These are phyloP conservation scores for Rauvolfia tetraphylla DNA, from an alignment of 257 asterid genomes.

Conservation along the genomic window DNA sequence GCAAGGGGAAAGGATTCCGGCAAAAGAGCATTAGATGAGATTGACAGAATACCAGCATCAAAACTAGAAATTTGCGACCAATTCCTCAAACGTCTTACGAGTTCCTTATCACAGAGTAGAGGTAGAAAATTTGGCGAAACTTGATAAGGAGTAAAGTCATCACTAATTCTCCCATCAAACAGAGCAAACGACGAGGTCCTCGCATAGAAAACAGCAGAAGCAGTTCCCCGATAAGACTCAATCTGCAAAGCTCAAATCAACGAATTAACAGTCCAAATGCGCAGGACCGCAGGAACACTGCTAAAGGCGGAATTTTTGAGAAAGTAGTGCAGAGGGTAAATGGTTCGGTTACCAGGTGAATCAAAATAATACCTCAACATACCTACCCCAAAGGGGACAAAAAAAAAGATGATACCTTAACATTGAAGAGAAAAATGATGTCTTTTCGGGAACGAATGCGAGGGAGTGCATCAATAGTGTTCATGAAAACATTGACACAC, in stretches of 20 bases:
- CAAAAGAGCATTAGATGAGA: not conserved
- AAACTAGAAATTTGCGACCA: slow-evolving; percentile 7
- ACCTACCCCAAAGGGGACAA: no score
- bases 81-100: slow-evolving; percentile 14
- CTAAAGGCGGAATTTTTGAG: no score
- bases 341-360: not conserved
- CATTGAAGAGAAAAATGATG: slow-evolving; percentile 14
- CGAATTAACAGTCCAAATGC: not conserved
- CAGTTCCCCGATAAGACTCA: not conserved
- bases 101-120: not conserved
- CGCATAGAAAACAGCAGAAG: slow-evolving; percentile 11
- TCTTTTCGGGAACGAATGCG: slow-evolving; percentile 13
- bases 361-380: no score
- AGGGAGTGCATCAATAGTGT: slow-evolving; percentile 8
- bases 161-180: slow-evolving; percentile 8
- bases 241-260: not conserved
- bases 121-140: slow-evolving; percentile 3
- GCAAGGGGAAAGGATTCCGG: not conserved
- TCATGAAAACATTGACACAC: slow-evolving; percentile 7
- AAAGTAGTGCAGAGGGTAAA: no score
- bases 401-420: slow-evolving; percentile 11
- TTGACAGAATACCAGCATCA: slow-evolving; percentile 13
- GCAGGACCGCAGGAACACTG: not conserved
- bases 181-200: slow-evolving; percentile 13
- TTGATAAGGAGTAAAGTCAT: slow-evolving; percentile 10